These are phyloP conservation scores for Boletus subcaerulescens DNA, from an alignment of 768 basidiomycete genomes.

Conservation along the genomic window DNA sequence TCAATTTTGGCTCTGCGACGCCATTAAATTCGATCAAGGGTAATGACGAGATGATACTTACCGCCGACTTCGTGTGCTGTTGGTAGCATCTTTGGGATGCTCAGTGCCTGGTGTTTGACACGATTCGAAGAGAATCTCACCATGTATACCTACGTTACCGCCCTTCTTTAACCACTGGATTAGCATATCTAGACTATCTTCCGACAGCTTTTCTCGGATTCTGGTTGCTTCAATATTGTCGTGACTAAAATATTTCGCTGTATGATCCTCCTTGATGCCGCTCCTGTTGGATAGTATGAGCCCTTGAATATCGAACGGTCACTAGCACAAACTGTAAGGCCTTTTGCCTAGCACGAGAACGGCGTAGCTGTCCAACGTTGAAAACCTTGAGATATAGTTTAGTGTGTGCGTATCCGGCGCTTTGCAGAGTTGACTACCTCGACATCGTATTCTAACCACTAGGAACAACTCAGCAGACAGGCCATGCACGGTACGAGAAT, in stretches of 20 bases:
- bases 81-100: constrained; percentile 81
- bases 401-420: not conserved
- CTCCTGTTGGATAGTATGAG: constrained; percentile 43
- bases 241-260: constrained; percentile 86
- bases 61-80: constrained; percentile 80
- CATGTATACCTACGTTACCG: constrained; percentile 97
- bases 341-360: constrained; percentile 78
- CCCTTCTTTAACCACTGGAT: constrained; percentile 94
- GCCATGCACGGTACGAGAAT: not conserved
- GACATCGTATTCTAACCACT: constrained; percentile 99
- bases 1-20: constrained; percentile 72
- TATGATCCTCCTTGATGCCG: constrained; percentile 88
- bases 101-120: not conserved
- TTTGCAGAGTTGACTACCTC: constrained; percentile 48
- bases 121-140: constrained; percentile 38
- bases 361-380: constrained; percentile 93
- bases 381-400: constrained; percentile 62
- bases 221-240: constrained; percentile 74
- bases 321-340: constrained; percentile 57
- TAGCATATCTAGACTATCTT: constrained; percentile 91
- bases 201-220: constrained; percentile 77
- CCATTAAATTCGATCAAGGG: not conserved
- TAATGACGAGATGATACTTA: constrained; percentile 27
- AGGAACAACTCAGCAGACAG: constrained; percentile 9
- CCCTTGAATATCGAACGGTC: not conserved